Percentiles rank a stretch among this genome's conserved stretches.
These are phyloP conservation scores for Dioscorea cayenensis DNA, from an alignment of 116 monocot genomes.

Conservation along the genomic window DNA sequence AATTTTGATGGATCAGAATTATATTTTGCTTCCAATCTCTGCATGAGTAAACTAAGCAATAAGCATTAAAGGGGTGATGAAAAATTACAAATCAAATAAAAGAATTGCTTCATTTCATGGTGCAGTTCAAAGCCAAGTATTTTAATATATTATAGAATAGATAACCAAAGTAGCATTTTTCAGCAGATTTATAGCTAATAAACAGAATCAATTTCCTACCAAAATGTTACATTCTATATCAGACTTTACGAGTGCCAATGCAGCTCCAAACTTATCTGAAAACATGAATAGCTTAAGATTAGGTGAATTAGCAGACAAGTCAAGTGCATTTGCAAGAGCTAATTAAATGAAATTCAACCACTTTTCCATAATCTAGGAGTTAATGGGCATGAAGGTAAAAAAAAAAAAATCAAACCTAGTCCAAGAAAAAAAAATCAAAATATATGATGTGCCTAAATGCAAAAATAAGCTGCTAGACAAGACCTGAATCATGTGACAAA, in stretches of 20 bases:
- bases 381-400: too few species aligned
- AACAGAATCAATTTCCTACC: slow-evolving; percentile 27
- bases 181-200: background rate
- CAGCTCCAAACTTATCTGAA: slow-evolving; percentile 91
- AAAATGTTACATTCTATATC: slow-evolving; percentile 89
- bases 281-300: background rate
- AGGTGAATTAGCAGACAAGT: too few species aligned
- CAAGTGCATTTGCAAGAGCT: too few species aligned
- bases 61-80: background rate
- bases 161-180: background rate
- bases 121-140: background rate
- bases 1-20: slow-evolving; percentile 66
- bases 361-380: too few species aligned
- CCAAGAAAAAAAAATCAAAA: too few species aligned
- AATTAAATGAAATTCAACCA: too few species aligned
- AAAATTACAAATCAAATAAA: too few species aligned
- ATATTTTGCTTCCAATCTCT: slow-evolving; percentile 90
- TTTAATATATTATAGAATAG: background rate
- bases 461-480: too few species aligned
- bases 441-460: too few species aligned
- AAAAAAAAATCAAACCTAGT: too few species aligned
- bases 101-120: too few species aligned
- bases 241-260: slow-evolving; percentile 80
- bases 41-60: slow-evolving; percentile 10
- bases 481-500: too few species aligned